Evolutionary conservation across 345 rosid species (phyloP).

Genomic region (Eucalyptus camaldulensis): DNA sequence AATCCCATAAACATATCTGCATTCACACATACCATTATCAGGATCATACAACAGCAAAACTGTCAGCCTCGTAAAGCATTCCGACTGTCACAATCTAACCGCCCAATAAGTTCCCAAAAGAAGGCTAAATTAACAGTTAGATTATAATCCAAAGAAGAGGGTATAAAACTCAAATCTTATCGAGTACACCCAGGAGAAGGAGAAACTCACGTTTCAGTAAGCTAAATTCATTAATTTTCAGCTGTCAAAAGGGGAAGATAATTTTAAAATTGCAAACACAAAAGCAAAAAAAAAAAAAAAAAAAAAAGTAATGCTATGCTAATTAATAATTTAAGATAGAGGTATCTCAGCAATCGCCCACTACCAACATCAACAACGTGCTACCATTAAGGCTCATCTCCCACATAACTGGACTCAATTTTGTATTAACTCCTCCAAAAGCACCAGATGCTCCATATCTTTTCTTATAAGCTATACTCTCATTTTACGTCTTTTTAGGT

Average conservation of each 20-base stretch:
- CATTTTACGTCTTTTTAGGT: background rate
- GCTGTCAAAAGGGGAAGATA: background rate
- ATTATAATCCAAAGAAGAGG: background rate
- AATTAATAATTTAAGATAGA: background rate
- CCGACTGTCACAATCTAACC: background rate
- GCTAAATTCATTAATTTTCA: background rate
- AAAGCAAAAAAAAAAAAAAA: background rate
- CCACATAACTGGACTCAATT: background rate
- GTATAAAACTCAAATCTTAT: background rate
- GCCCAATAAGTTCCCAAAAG: background rate
- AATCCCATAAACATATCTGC: slow-evolving; percentile 78
- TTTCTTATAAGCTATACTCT: background rate
- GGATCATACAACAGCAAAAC: background rate
- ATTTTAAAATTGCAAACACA: background rate
- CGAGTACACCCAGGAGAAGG: background rate
- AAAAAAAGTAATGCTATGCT: background rate
- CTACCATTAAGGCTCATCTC: background rate
- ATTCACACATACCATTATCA: slow-evolving; percentile 1
- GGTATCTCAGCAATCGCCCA: background rate
- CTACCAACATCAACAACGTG: background rate
- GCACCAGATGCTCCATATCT: background rate
- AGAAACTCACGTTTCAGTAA: background rate
- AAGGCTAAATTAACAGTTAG: background rate
- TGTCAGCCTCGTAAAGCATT: background rate
- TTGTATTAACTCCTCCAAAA: background rate